phyloP scores from a whole-genome alignment of 140 eudicot genomes.

The Oenanthe javanica region DNA sequence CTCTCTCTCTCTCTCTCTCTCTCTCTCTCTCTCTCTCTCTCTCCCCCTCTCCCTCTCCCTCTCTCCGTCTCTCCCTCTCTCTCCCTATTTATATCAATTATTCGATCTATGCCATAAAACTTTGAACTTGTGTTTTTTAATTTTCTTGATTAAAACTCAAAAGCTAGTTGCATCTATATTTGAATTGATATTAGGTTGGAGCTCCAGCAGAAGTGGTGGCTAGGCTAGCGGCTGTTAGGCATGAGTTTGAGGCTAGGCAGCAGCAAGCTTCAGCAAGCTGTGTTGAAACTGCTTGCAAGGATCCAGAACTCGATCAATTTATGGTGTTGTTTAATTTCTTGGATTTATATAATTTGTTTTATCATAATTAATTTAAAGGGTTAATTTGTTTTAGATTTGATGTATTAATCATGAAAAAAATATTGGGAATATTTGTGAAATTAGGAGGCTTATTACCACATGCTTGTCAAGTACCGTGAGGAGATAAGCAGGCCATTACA shows the following conservation, averaged over 20 bases:
- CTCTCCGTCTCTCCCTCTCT: no score
- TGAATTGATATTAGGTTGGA: conserved; percentile 49
- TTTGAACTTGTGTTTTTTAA: background rate
- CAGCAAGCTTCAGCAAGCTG: conserved; percentile 44
- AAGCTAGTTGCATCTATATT: background rate
- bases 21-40: no score
- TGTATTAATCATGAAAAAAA: background rate
- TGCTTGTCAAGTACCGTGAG: conserved; percentile 87
- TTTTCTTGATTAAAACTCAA: background rate
- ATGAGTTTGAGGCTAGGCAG: conserved; percentile 74
- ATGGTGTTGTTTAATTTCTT: conserved; percentile 35
- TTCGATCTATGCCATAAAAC: background rate
- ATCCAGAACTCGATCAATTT: conserved; percentile 96
- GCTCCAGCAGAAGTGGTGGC: conserved; percentile 90
- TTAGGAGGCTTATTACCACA: conserved; percentile 90
- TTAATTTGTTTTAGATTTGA: background rate
- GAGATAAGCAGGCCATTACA: conserved; percentile 82
- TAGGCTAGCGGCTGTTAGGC: conserved; percentile 57
- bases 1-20: no score
- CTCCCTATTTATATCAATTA: background rate
- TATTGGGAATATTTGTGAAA: background rate
- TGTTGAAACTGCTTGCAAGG: conserved; percentile 46
- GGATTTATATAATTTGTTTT: background rate
- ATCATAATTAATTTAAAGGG: background rate
- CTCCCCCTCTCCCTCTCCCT: no score